Conservation (phyloP, 2,329 filamentous ascomycete genomes). For the Ophiocordyceps sinensis region DNA sequence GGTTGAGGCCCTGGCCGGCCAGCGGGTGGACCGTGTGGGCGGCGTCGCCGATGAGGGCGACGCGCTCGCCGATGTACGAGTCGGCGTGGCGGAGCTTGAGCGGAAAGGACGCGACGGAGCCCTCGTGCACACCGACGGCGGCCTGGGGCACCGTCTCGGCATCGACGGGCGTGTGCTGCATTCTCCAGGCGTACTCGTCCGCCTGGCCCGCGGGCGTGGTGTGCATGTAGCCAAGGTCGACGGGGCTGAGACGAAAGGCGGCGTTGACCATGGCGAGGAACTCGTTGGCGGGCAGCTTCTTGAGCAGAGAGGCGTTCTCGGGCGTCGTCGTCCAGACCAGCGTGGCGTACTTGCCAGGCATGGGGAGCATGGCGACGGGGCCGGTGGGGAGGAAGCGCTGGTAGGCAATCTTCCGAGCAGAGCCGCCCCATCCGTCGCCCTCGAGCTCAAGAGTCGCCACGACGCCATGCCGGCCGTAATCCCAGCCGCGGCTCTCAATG, state of each 20-base stretch:
- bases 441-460: conserved; percentile 76
- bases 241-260: conserved; percentile 67
- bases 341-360: conserved; percentile 70
- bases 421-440: conserved; percentile 38
- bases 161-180: conserved; percentile 50
- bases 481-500: conserved; percentile 80
- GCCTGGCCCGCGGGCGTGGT: conserved; percentile 41
- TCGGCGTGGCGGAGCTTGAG: conserved; percentile 87
- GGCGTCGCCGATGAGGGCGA: conserved; percentile 85
- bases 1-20: conserved; percentile 86
- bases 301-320: conserved; percentile 62
- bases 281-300: conserved; percentile 55
- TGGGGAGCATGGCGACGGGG: conserved; percentile 77
- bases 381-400: conserved; percentile 91
- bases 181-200: conserved; percentile 75
- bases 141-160: conserved; percentile 45
- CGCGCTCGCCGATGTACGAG: conserved; percentile 78
- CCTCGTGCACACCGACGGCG: conserved; percentile 58
- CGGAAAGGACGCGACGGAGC: conserved; percentile 77
- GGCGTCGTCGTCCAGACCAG: conserved; percentile 93
- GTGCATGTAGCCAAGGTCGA: conserved; percentile 76
- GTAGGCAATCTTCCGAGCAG: conserved; percentile 61
- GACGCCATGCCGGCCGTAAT: conserved; percentile 80
- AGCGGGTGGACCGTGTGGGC: conserved; percentile 92
- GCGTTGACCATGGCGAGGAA: conserved; percentile 86